Evolutionary conservation across 2,329 filamentous ascomycete species (phyloP), one percentile per base, ranked within the genome.

Genomic region (Thermoascus crustaceus): DNA sequence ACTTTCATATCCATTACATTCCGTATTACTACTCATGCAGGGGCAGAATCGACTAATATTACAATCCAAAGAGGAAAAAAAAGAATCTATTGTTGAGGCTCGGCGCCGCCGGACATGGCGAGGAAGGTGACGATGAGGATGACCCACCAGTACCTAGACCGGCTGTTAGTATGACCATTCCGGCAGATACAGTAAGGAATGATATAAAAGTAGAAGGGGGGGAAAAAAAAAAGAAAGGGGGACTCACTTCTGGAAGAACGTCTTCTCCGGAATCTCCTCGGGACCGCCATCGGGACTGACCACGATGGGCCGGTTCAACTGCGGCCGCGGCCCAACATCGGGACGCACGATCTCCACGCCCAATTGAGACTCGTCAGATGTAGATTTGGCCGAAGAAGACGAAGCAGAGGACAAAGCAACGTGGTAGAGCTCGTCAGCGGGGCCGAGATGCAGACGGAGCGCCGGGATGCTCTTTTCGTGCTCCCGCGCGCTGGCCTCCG

Each of bases 141-240:
- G 25, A 66, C 57, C 64, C 65, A 69, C 66, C 66, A 69, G 44
- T 69, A 69, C 41, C 66, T 66, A 41, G 13, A 31, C 19, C 32
- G 3, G 35, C 29, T 24, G 31, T 5, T 11, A n/a, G 14, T 26
- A 9, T 26, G n/a, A 11, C 5, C 14, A 11, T 25, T 26, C 23
- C 14, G 4, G 10, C 23, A 25, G 10, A 5, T 5, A 25, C 3
- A 10, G 10, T 13, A 34, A 20, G n/a, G n/a, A n/a, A n/a, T n/a
- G n/a, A n/a, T n/a, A n/a, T n/a, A n/a, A n/a, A n/a, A 34, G 3
- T 13, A 3, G 8, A 11, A 21, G 5, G 19, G 11, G 19, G 16
- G 18, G 20, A 37, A 20, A 25, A 22, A 32, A 29, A 24, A 32
- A 19, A 19, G 3, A 29, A 23, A 34, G 14, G 16, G 22, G 7